Base-by-base conservation (phyloP, 306 rosid genomes). In the Cucurbita maxima region DNA sequence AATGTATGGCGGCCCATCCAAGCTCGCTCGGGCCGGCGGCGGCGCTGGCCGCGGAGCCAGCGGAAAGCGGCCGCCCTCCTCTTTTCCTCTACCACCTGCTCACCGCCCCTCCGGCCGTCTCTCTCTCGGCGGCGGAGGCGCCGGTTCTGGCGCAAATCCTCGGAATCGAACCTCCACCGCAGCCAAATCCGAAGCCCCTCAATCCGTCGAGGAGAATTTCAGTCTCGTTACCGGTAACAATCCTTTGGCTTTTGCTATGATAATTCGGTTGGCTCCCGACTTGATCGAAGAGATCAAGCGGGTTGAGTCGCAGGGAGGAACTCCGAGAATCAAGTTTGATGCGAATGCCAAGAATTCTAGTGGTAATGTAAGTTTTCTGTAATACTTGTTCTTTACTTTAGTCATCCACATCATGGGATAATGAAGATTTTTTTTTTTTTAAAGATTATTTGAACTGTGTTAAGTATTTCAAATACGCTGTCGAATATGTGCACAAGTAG, bases 201-300 rank as follows among this genome's bases (percentile, higher is more conserved):
- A 83, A 51, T 70, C 89, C 25, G 84, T 78, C 72, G 99, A 94
- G 80, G 99, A 94, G 85, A 82, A 79, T 3, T 94, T 91, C 81
- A 89, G 75, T 77, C 79, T 94, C 4, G 87, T 87, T 13, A 37
- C 97, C 19, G 97, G 99, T 6, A 83, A 48, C 47, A 82, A 90
- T 60, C 85, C 99, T 3, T 84, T 82, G n/a, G 88, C 92, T 10
- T 94, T 90, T 81, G 84, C 88, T 9, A 88, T 91, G 96, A 89
- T 91, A 75, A 94, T 94, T 68, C 79, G 87, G 38, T 79, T 94
- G 41, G 91, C 86, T 8, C 99, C 99, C 3, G 88, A 91, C 81
- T 85, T 91, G 80, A 89, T 89, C 12, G 97, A 94, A 22, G 97
- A 91, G 91, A 91, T 94, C 95, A 91, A 78, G 86, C 99, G 99